Conservation (phyloP, 2,329 filamentous ascomycete species). For the Cercospora janseana region DNA sequence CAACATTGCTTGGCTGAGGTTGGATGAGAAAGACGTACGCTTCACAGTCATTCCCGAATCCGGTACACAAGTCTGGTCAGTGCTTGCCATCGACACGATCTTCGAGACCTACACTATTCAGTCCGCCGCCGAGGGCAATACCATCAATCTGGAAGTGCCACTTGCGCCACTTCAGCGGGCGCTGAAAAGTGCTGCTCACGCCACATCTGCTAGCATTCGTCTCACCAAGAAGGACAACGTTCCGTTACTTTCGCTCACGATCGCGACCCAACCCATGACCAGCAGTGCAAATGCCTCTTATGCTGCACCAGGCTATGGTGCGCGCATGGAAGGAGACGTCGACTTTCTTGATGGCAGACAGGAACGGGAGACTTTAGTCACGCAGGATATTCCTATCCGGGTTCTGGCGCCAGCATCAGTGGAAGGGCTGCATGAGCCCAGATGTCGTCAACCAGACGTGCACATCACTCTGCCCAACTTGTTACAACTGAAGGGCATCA, state of each 20-base stretch:
- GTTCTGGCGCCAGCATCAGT: constrained; percentile 80
- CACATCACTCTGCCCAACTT: constrained; percentile 88
- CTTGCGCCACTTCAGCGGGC: constrained; percentile 84
- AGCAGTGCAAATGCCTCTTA: constrained; percentile 44
- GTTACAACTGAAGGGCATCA: constrained; percentile 86
- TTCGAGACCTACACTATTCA: constrained; percentile 84
- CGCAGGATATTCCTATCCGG: constrained; percentile 92
- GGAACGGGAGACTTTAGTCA: constrained; percentile 86
- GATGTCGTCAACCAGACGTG: constrained; percentile 85
- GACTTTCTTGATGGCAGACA: constrained; percentile 52
- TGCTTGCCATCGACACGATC: constrained; percentile 63
- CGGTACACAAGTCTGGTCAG: constrained; percentile 85
- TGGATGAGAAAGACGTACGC: constrained; percentile 81
- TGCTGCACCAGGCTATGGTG: constrained; percentile 25
- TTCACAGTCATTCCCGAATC: constrained; percentile 95
- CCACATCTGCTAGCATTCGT: constrained; percentile 76
- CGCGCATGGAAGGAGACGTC: constrained; percentile 31
- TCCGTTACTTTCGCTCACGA: constrained; percentile 84
- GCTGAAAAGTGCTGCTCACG: constrained; percentile 82
- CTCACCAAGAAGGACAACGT: constrained; percentile 89
- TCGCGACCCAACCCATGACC: constrained; percentile 69
- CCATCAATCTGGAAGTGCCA: constrained; percentile 94
- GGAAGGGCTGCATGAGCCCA: constrained; percentile 91
- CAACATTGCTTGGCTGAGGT: constrained; percentile 84
- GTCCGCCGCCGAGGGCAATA: constrained; percentile 76